Percentiles rank a stretch among this genome's conserved stretches.
phyloP scores from a whole-genome alignment of 2,329 filamentous ascomycete genomes.

The Epichloe sp. region DNA sequence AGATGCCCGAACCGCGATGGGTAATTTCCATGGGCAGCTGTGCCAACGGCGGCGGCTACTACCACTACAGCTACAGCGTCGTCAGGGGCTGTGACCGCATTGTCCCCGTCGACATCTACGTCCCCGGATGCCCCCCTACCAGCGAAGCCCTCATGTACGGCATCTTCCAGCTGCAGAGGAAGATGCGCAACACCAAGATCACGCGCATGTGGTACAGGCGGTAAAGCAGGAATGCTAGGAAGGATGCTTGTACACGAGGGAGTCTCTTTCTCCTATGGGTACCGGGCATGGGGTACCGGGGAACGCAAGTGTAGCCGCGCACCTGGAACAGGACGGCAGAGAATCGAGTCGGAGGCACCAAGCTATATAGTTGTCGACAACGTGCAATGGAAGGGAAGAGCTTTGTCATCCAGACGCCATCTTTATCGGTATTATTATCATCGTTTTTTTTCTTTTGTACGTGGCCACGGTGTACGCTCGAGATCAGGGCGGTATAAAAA shows the following conservation, averaged over 20 bases:
- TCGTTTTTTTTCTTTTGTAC: background rate
- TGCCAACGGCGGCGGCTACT: slow-evolving; percentile 75
- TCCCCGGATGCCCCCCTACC: slow-evolving; percentile 59
- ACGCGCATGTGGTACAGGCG: slow-evolving; percentile 46
- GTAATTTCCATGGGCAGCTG: slow-evolving; percentile 74
- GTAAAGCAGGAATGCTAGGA: slow-evolving; percentile 18
- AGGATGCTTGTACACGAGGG: background rate
- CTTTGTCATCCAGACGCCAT: background rate
- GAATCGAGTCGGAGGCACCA: background rate
- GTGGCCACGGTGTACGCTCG: background rate
- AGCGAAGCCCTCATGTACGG: slow-evolving; percentile 52
- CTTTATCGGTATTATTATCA: background rate
- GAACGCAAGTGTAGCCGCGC: background rate
- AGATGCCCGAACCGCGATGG: slow-evolving; percentile 89
- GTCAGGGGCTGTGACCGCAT: slow-evolving; percentile 64
- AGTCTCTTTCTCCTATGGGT: no score
- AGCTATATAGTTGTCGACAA: background rate
- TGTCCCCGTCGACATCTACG: slow-evolving; percentile 68
- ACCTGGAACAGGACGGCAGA: background rate
- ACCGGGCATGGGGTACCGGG: background rate
- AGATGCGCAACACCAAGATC: slow-evolving; percentile 51
- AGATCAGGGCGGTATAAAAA: background rate
- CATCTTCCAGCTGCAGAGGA: slow-evolving; percentile 65
- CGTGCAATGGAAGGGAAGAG: background rate
- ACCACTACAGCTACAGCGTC: slow-evolving; percentile 75